Evolutionary conservation across 2,329 filamentous ascomycete genomes (phyloP).

Genomic region (Fusarium sp.): DNA sequence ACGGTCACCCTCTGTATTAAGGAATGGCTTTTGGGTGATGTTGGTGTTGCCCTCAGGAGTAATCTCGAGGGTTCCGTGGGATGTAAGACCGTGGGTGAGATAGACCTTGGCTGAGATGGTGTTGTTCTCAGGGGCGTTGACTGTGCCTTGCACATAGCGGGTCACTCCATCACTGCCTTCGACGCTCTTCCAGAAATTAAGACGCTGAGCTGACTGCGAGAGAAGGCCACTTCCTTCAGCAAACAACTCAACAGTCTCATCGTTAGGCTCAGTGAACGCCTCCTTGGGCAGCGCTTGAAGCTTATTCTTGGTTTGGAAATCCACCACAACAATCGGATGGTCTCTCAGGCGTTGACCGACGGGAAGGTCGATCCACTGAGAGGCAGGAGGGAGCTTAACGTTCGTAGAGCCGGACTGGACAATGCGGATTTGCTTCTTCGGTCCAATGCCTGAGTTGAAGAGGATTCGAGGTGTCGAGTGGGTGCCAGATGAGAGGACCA

Average conservation of each 20-base stretch:
- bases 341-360: conserved; percentile 68
- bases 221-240: conserved; percentile 53
- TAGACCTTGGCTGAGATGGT: conserved; percentile 60
- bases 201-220: conserved; percentile 55
- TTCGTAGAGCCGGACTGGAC: conserved; percentile 58
- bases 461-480: conserved; percentile 76
- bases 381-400: conserved; percentile 59
- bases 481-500: conserved; percentile 73
- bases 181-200: conserved; percentile 59
- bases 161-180: conserved; percentile 51
- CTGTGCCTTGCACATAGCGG: conserved; percentile 56
- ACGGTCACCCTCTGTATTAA: conserved; percentile 47
- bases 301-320: conserved; percentile 43
- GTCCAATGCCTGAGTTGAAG: conserved; percentile 69
- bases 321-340: conserved; percentile 54
- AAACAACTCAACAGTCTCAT: conserved; percentile 45
- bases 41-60: conserved; percentile 53
- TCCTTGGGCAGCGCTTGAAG: conserved; percentile 34
- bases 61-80: conserved; percentile 56
- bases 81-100: conserved; percentile 61
- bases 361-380: conserved; percentile 67
- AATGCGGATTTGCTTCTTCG: conserved; percentile 65
- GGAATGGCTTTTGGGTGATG: conserved; percentile 51
- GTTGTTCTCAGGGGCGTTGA: conserved; percentile 55
- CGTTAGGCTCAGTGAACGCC: conserved; percentile 43